A percentile compares a stretch with the other conserved stretches of the same genome.
Conservation (phyloP, 106 monocot species). For the Dioscorea alata region DNA sequence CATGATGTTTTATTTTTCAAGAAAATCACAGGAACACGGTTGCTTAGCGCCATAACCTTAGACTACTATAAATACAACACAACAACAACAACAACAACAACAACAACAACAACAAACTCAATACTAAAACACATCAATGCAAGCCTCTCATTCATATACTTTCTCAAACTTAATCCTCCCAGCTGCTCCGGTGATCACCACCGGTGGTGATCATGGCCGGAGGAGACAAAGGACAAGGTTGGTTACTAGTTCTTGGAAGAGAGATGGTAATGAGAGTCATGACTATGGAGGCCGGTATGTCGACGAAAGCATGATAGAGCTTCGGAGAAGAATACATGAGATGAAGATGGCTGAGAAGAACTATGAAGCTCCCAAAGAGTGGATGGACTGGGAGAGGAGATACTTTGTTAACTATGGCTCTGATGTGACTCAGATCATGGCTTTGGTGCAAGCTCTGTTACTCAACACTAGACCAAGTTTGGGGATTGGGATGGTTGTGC, state of each 20-base stretch:
- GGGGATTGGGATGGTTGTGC: slow-evolving; percentile 23
- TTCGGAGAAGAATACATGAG: slow-evolving; percentile 43
- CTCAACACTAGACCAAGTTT: slow-evolving; percentile 30
- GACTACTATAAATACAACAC: too few relatives aligned
- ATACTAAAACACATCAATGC: neutral
- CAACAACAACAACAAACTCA: neutral
- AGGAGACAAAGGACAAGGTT: neutral
- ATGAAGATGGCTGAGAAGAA: slow-evolving; percentile 25
- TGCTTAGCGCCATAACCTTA: too few relatives aligned
- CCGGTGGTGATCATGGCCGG: neutral
- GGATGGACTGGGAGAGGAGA: slow-evolving; percentile 55
- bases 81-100: too few relatives aligned
- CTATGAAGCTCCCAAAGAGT: slow-evolving; percentile 20
- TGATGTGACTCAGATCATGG: slow-evolving; percentile 29
- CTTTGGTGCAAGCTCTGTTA: slow-evolving; percentile 25
- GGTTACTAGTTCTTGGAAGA: neutral
- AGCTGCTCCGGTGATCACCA: too few relatives aligned
- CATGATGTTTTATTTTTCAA: too few relatives aligned
- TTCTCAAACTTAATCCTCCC: neutral
- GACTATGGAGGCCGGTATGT: slow-evolving; percentile 6
- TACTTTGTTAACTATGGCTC: slow-evolving; percentile 22
- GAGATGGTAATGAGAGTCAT: neutral
- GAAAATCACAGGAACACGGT: too few relatives aligned
- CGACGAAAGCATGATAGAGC: slow-evolving; percentile 54
- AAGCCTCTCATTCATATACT: neutral